Evolutionary conservation across 2,329 filamentous ascomycete genomes (phyloP).

Genomic region (Hirsutella thompsonii): DNA sequence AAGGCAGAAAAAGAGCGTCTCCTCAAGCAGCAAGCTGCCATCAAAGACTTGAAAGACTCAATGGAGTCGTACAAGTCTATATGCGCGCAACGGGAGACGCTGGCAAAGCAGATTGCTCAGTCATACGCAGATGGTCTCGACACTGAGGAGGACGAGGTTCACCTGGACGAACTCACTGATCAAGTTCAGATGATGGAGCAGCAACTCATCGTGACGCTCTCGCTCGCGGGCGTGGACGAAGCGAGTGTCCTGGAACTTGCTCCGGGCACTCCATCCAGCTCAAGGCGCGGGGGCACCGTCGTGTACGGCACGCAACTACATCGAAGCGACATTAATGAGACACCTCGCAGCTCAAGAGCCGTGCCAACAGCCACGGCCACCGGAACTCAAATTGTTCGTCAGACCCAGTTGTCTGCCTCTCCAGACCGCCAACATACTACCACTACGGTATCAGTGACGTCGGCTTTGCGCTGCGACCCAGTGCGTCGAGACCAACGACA

Average conservation of each 20-base stretch:
- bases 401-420: constrained; percentile 31
- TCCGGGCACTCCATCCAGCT: neutral
- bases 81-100: constrained; percentile 27
- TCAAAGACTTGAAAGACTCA: constrained; percentile 27
- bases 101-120: constrained; percentile 33
- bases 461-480: constrained; percentile 9
- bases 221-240: constrained; percentile 32
- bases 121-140: constrained; percentile 38
- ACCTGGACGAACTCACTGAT: constrained; percentile 33
- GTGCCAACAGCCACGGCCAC: constrained; percentile 16
- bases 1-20: constrained; percentile 37
- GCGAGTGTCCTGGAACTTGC: constrained; percentile 3
- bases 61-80: constrained; percentile 29
- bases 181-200: constrained; percentile 30
- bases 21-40: constrained; percentile 28
- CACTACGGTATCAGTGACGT: constrained; percentile 8
- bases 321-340: constrained; percentile 15
- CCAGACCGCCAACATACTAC: constrained; percentile 12
- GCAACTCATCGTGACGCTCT: constrained; percentile 25
- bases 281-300: constrained; percentile 12
- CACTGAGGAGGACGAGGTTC: constrained; percentile 36
- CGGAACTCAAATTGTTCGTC: constrained; percentile 35
- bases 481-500: constrained; percentile 13
- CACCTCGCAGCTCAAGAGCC: constrained; percentile 20
- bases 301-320: constrained; percentile 32